These are phyloP conservation scores for Stygiomarasmius scandens DNA, from an alignment of 1,284 basidiomycete genomes.

Conservation along the genomic window DNA sequence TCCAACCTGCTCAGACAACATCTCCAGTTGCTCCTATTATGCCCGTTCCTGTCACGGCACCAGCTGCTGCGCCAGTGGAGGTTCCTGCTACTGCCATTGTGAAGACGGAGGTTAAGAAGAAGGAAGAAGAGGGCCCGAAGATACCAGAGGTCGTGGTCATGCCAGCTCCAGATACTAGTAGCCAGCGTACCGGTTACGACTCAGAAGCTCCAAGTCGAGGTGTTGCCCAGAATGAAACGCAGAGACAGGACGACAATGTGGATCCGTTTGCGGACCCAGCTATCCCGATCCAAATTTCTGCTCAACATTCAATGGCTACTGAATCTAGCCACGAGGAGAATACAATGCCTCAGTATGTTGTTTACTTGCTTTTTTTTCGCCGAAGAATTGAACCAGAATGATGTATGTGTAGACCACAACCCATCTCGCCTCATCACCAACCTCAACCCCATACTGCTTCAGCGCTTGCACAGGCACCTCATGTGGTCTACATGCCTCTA, in stretches of 20 bases:
- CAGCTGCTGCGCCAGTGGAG: background rate
- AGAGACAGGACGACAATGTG: conserved; percentile 11
- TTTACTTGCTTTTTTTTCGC: conserved; percentile 11
- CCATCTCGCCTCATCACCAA: background rate
- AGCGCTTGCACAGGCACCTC: background rate
- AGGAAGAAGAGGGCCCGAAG: background rate
- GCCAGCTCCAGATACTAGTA: background rate
- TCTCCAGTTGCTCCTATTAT: background rate
- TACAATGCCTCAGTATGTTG: conserved; percentile 9
- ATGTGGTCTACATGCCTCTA: conserved; percentile 11
- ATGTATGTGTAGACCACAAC: background rate
- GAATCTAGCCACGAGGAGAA: conserved; percentile 18
- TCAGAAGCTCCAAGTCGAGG: background rate
- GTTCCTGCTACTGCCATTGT: background rate
- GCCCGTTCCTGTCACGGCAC: background rate
- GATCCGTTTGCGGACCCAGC: conserved; percentile 40
- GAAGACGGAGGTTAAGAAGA: background rate
- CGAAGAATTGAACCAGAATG: conserved; percentile 6
- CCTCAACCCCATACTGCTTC: background rate
- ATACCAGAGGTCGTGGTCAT: conserved; percentile 3
- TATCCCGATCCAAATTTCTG: conserved; percentile 10
- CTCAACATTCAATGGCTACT: background rate
- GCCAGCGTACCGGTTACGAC: background rate
- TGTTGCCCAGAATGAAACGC: background rate
- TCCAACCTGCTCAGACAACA: no score